Percentiles rank a stretch among this genome's conserved stretches.
Evolutionary conservation across 2,329 filamentous ascomycete species (phyloP).

Genomic region (Thyridium curvatum): DNA sequence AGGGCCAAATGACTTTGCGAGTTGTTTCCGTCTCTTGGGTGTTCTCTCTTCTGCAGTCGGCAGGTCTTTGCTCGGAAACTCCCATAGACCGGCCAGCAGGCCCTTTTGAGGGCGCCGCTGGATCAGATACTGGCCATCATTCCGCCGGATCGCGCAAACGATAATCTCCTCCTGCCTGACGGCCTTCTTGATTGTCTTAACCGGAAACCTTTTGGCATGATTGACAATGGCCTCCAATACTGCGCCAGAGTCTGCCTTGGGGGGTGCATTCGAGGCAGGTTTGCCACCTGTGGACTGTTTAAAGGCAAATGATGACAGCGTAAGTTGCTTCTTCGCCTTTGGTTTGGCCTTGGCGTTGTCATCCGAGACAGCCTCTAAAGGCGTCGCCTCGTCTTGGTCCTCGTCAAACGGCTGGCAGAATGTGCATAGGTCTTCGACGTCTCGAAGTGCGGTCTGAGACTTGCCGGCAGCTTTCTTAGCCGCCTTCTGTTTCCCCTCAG

Average conservation of each 20-base stretch:
- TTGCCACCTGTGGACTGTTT: not conserved
- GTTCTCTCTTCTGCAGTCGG: conserved; percentile 17
- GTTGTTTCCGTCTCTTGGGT: conserved; percentile 22
- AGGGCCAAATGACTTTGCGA: conserved; percentile 27
- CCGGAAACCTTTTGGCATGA: conserved; percentile 44
- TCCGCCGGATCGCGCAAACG: conserved; percentile 42
- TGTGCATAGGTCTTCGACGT: conserved; percentile 45
- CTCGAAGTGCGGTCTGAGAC: conserved; percentile 14
- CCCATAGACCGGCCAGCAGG: conserved; percentile 49
- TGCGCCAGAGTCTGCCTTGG: conserved; percentile 6
- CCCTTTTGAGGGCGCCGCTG: conserved; percentile 46
- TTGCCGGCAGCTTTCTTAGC: not conserved
- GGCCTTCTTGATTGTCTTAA: conserved; percentile 45
- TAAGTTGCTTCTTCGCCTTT: conserved; percentile 17
- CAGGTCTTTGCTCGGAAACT: conserved; percentile 42
- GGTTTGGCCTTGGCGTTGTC: conserved; percentile 6
- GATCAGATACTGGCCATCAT: conserved; percentile 38
- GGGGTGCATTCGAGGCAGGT: too few relatives aligned
- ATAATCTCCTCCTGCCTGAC: conserved; percentile 45
- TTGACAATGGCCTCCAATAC: conserved; percentile 26
- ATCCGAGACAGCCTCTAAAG: not conserved
- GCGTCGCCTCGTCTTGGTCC: conserved; percentile 13
- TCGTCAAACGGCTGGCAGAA: conserved; percentile 42
- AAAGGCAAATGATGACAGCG: conserved; percentile 23
- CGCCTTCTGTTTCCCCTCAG: conserved; percentile 30